A percentile compares a stretch with the other conserved stretches of the same genome.
These are phyloP conservation scores for Colletotrichum sansevieriae DNA, from an alignment of 2,329 filamentous ascomycete species.

Conservation along the genomic window DNA sequence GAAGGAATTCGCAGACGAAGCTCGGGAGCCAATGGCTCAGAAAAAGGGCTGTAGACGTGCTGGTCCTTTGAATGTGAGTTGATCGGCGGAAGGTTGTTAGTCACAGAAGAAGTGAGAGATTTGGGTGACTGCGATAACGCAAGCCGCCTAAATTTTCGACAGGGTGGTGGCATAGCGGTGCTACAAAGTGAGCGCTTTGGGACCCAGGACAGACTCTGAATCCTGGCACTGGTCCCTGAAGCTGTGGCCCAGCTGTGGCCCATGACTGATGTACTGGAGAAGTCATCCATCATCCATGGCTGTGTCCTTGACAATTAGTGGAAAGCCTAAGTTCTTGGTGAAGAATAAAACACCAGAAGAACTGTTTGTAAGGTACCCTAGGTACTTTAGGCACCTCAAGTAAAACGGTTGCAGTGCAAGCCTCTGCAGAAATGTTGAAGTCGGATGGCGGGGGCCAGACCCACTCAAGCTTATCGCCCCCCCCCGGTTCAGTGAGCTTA, in stretches of 20 bases:
- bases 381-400: no score
- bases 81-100: conserved; percentile 25
- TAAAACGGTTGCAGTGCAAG: no score
- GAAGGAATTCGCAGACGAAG: background rate
- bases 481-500: conserved; percentile 38
- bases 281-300: no score
- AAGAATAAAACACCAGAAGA: no score
- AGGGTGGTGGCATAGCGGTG: conserved; percentile 17
- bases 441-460: conserved; percentile 29
- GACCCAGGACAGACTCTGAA: conserved; percentile 6
- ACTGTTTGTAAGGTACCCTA: no score
- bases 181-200: conserved; percentile 17
- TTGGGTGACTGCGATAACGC: conserved; percentile 37
- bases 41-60: conserved; percentile 2
- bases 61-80: conserved; percentile 7
- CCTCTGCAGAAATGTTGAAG: no score
- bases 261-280: no score
- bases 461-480: conserved; percentile 40
- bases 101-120: conserved; percentile 30
- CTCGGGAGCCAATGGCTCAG: conserved; percentile 35
- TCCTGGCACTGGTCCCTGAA: conserved; percentile 9
- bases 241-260: background rate
- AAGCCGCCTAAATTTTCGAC: conserved; percentile 26
- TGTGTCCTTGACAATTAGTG: no score
- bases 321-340: no score